Conservation (phyloP, 177 flowering plant species). For the Vitis hybrid region DNA sequence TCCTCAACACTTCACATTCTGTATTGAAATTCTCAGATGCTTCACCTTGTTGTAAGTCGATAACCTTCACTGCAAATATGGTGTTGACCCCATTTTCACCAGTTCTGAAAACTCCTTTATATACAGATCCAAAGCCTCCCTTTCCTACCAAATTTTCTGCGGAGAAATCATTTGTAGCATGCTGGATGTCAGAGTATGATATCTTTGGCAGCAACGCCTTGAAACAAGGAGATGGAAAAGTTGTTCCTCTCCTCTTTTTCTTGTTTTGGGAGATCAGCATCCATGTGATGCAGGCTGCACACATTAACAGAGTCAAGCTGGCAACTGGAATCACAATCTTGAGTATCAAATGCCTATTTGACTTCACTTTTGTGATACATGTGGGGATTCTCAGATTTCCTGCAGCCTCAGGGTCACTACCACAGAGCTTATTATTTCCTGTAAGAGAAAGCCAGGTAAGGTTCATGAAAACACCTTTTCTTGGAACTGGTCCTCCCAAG, state of each 20-base stretch:
- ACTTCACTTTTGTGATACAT: not conserved
- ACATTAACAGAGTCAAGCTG: not conserved
- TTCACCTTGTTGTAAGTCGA: slow-evolving; percentile 1
- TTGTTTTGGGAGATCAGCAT: not conserved
- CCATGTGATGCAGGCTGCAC: not conserved
- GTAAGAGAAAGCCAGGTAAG: not conserved
- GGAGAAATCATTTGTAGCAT: slow-evolving; percentile 2
- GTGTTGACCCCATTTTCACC: not conserved
- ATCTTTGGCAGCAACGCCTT: not conserved
- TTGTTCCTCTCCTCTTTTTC: not conserved
- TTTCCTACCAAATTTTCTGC: slow-evolving; percentile 10
- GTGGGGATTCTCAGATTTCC: not conserved
- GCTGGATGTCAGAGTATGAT: slow-evolving; percentile 10
- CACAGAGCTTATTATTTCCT: slow-evolving; percentile 17
- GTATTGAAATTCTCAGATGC: slow-evolving; percentile 9
- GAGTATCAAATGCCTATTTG: not conserved
- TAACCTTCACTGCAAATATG: slow-evolving; percentile 10
- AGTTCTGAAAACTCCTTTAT: slow-evolving; percentile 1
- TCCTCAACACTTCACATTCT: slow-evolving; percentile 11
- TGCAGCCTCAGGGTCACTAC: not conserved
- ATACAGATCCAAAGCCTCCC: slow-evolving; percentile 14
- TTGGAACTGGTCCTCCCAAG: slow-evolving; percentile 15
- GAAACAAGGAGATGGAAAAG: not conserved
- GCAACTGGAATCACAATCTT: not conserved
- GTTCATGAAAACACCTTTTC: slow-evolving; percentile 2